These are phyloP conservation scores for Leccinum pachyderme DNA, from an alignment of 1,284 basidiomycete species.

Conservation along the genomic window DNA sequence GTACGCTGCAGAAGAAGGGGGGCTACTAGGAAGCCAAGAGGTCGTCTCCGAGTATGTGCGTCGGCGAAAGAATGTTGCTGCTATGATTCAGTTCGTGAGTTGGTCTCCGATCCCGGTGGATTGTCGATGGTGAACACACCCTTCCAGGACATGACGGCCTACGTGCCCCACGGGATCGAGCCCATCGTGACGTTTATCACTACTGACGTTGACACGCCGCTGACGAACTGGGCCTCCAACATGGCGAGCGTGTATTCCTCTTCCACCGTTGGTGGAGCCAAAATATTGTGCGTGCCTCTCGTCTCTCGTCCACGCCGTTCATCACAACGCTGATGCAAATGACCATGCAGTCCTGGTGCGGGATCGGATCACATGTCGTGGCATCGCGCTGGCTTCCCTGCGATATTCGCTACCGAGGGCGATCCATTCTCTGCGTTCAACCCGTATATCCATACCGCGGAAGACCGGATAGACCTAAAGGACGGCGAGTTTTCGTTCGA, in stretches of 20 bases:
- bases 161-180: constrained; percentile 85
- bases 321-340: background rate
- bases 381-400: constrained; percentile 19
- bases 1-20: constrained; percentile 91
- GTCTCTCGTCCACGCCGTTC: background rate
- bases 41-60: constrained; percentile 77
- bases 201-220: constrained; percentile 15
- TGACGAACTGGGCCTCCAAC: constrained; percentile 16
- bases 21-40: constrained; percentile 89
- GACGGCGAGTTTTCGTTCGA: constrained; percentile 72
- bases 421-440: constrained; percentile 68
- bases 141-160: constrained; percentile 91
- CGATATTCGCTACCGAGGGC: constrained; percentile 49
- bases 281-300: constrained; percentile 11
- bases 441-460: constrained; percentile 72
- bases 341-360: constrained; percentile 9
- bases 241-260: constrained; percentile 14
- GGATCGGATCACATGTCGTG: constrained; percentile 26
- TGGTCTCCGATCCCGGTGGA: constrained; percentile 1
- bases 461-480: constrained; percentile 43
- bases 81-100: constrained; percentile 75
- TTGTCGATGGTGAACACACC: background rate
- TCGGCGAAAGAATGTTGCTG: constrained; percentile 65
- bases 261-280: constrained; percentile 14
- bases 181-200: constrained; percentile 88